Conservation (phyloP, 345 rosid species). For the Corchorus olitorius region DNA sequence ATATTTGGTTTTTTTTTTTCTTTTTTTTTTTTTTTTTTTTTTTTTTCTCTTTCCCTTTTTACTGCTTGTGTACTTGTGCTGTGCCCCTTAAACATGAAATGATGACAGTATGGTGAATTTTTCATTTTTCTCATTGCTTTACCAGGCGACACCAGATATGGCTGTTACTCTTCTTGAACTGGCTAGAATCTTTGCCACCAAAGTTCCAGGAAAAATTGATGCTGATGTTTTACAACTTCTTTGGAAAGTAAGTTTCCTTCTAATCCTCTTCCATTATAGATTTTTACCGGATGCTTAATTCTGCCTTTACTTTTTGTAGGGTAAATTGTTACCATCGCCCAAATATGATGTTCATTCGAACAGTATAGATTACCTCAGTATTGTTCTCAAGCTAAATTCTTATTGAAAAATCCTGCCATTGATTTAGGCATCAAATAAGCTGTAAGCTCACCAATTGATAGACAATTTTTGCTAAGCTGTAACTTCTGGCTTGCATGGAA, state of each 20-base stretch:
- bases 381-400: background rate
- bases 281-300: conserved; percentile 5
- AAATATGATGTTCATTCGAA: background rate
- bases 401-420: background rate
- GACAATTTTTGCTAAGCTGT: background rate
- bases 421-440: background rate
- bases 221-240: conserved; percentile 96
- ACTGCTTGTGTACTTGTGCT: background rate
- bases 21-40: too few species aligned
- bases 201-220: conserved; percentile 99
- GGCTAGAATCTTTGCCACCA: conserved; percentile 98
- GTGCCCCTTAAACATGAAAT: background rate
- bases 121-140: conserved; percentile 30
- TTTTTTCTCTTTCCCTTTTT: too few species aligned
- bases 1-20: background rate
- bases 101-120: background rate
- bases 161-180: conserved; percentile 99
- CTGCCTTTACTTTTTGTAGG: background rate
- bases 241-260: conserved; percentile 77
- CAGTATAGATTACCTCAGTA: background rate
- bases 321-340: background rate
- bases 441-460: background rate
- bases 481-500: background rate
- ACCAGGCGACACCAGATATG: conserved; percentile 98
- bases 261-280: background rate